phyloP scores from a whole-genome alignment of 768 basidiomycete species.

The Collybia mongolica region DNA sequence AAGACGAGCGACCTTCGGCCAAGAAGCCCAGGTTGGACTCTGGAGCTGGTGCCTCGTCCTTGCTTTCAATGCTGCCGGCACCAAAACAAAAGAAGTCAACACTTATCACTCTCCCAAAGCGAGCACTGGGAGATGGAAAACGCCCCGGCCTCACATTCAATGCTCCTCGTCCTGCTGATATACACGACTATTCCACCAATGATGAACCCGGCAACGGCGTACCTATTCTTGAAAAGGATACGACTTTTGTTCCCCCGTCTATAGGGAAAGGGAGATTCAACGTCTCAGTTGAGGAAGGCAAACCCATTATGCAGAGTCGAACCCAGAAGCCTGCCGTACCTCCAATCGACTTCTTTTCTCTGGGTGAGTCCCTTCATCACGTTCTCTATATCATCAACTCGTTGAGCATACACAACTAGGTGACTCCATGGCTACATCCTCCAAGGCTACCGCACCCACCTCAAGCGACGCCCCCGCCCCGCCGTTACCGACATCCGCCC shows the following conservation, averaged over 20 bases:
- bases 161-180: slow-evolving; percentile 20
- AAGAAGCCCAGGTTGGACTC: slow-evolving; percentile 56
- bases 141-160: slow-evolving; percentile 65
- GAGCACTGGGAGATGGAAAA: slow-evolving; percentile 64
- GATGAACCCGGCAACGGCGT: slow-evolving; percentile 23
- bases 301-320: slow-evolving; percentile 11
- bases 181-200: slow-evolving; percentile 7
- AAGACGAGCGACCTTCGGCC: slow-evolving; percentile 45
- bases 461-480: slow-evolving; percentile 15
- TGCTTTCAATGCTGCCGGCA: slow-evolving; percentile 73
- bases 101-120: slow-evolving; percentile 38
- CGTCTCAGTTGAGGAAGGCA: slow-evolving; percentile 46
- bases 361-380: slow-evolving; percentile 38
- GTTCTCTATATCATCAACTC: neutral
- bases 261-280: slow-evolving; percentile 61
- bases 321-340: slow-evolving; percentile 25
- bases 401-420: slow-evolving; percentile 5
- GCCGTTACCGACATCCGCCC: slow-evolving; percentile 59
- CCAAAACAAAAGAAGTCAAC: slow-evolving; percentile 57
- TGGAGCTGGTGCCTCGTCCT: slow-evolving; percentile 61
- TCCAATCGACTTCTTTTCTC: slow-evolving; percentile 65
- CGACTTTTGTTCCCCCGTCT: slow-evolving; percentile 54
- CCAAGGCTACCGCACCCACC: slow-evolving; percentile 11
- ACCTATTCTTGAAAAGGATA: neutral
- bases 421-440: slow-evolving; percentile 23